Conservation (phyloP, 2,329 filamentous ascomycete species). For the Tetracladium maxilliforme region DNA sequence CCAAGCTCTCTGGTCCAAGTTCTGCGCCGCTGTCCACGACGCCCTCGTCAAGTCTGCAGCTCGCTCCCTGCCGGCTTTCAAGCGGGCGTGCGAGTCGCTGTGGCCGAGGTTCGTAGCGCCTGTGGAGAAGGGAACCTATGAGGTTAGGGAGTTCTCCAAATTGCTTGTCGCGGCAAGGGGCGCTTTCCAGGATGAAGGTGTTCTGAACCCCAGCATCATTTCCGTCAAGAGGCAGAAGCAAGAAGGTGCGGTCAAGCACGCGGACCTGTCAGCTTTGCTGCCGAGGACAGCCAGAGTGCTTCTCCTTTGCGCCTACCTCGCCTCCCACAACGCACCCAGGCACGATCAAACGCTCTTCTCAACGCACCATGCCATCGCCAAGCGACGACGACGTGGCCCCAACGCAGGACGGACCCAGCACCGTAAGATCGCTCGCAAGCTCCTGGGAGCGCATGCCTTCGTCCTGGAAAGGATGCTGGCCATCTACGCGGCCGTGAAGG, state of each 20-base stretch:
- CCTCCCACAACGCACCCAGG: constrained; percentile 64
- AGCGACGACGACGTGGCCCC: constrained; percentile 24
- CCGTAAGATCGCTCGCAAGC: constrained; percentile 59
- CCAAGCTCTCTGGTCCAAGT: constrained; percentile 62
- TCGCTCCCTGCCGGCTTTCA: constrained; percentile 63
- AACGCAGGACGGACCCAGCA: constrained; percentile 11
- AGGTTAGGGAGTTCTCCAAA: constrained; percentile 69
- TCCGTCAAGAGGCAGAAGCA: constrained; percentile 7
- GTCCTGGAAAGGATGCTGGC: constrained; percentile 65
- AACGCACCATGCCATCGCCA: constrained; percentile 14
- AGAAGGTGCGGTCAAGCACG: constrained; percentile 2
- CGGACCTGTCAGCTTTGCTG: constrained; percentile 24
- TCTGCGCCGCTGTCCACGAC: constrained; percentile 76
- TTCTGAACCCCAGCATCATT: constrained; percentile 51
- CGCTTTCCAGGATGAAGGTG: constrained; percentile 59
- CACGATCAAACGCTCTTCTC: constrained; percentile 65
- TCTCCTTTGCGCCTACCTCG: constrained; percentile 64
- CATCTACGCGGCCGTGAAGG: constrained; percentile 55
- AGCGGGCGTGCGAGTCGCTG: constrained; percentile 52
- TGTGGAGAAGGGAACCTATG: constrained; percentile 57
- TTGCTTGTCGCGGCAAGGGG: constrained; percentile 58
- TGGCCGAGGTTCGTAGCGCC: constrained; percentile 81
- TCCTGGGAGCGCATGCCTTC: constrained; percentile 65
- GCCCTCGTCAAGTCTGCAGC: constrained; percentile 68
- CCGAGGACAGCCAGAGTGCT: constrained; percentile 62